Evolutionary conservation across 1,284 basidiomycete species (phyloP).

Genomic region (Naganishia albida): DNA sequence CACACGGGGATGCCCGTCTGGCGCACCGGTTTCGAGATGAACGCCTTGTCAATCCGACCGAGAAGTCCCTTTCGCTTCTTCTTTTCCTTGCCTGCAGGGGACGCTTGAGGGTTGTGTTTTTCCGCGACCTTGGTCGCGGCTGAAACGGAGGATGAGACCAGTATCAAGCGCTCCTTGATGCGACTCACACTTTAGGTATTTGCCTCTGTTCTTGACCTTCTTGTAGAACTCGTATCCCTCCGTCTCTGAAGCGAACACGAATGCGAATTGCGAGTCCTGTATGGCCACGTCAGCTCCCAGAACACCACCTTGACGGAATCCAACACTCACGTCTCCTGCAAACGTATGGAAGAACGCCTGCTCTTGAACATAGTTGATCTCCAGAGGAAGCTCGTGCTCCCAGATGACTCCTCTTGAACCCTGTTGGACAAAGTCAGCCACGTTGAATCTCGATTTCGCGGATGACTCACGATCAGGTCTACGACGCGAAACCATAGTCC

Average conservation of each 20-base stretch:
- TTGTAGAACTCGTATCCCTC: conserved; percentile 89
- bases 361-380: conserved; percentile 81
- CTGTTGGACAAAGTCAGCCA: conserved; percentile 36
- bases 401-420: conserved; percentile 86
- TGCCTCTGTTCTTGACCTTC: conserved; percentile 71
- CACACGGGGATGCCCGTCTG: too few relatives aligned
- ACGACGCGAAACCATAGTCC: conserved; percentile 73
- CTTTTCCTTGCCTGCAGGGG: conserved; percentile 49
- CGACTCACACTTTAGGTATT: conserved; percentile 63
- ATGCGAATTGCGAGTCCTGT: conserved; percentile 62
- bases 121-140: conserved; percentile 42
- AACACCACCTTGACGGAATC: conserved; percentile 5
- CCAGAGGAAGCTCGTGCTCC: conserved; percentile 89
- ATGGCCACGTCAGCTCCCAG: background rate
- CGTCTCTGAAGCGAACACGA: conserved; percentile 84
- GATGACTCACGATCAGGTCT: conserved; percentile 62
- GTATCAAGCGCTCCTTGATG: too few relatives aligned
- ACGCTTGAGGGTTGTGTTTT: conserved; percentile 39
- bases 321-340: conserved; percentile 75
- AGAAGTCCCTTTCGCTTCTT: conserved; percentile 60
- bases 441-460: background rate
- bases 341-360: conserved; percentile 93
- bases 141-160: conserved; percentile 32
- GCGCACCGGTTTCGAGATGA: conserved; percentile 77
- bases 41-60: conserved; percentile 82